These are phyloP conservation scores for Glycine soja DNA, from an alignment of 306 rosid species.

Conservation along the genomic window DNA sequence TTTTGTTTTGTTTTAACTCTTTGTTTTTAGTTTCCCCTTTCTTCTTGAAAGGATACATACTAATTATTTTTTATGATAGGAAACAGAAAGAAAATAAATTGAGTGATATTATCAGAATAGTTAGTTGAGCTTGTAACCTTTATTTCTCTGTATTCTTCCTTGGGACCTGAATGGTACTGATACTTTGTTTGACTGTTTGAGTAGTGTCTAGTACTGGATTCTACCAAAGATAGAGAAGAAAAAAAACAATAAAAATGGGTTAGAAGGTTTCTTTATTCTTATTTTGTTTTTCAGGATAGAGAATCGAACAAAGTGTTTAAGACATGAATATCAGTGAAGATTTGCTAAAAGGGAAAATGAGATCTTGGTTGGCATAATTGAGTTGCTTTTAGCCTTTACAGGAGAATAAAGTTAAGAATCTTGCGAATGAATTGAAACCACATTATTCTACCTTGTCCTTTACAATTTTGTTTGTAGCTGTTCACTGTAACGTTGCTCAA, in stretches of 20 bases:
- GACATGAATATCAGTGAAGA: conserved; percentile 52
- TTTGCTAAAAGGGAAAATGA: conserved; percentile 47
- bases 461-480: conserved; percentile 43
- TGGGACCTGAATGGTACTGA: not conserved
- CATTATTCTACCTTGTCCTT: conserved; percentile 42
- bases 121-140: conserved; percentile 6
- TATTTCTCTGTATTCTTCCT: not conserved
- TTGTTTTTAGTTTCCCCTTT: conserved; percentile 25
- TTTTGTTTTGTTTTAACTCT: conserved; percentile 30
- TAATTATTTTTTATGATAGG: conserved; percentile 45
- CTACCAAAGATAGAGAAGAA: not conserved
- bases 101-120: conserved; percentile 40
- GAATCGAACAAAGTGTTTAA: not conserved
- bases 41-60: conserved; percentile 50
- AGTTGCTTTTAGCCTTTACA: conserved; percentile 49
- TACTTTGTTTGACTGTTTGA: not conserved
- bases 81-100: conserved; percentile 24
- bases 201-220: not conserved
- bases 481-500: conserved; percentile 31
- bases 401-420: conserved; percentile 56
- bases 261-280: not conserved
- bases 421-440: conserved; percentile 41
- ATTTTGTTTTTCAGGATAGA: not conserved
- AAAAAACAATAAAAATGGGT: conserved; percentile 6
- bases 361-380: conserved; percentile 42